Evolutionary conservation across 129 eudicot species (phyloP), one percentile per base, ranked within the genome.

Genomic region (Saposhnikovia divaricata): DNA sequence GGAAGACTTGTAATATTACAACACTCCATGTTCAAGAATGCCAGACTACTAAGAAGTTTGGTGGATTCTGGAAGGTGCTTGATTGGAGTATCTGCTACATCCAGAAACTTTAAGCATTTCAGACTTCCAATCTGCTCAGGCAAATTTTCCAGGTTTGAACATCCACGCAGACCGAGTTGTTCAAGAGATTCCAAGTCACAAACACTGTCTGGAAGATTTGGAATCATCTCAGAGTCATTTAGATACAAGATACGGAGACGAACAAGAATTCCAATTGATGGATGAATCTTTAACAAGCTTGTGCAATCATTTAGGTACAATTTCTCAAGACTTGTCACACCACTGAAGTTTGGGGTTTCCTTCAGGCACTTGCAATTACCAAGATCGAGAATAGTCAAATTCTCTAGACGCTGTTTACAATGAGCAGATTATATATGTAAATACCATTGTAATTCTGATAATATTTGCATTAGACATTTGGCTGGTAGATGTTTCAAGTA

Each of bases 1-100:
- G 84, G 87, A 77, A 84, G 72, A 43, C 44, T 55, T 59, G 14
- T 77, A 55, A 81, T 75, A 31, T 76, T 66, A 9, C 43, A 10
- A 61, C 68, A 51, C 28, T 12, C 21, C 25, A 80, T 21, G 47
- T 68, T 74, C 28, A 80, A 74, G 14, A 4, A 10, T 9, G 50
- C 65, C 11, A 71, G 74, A 21, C 69, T 77, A 78, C 39, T 47
- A 81, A 82, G 46, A 43, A 44, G 11, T 51, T 81, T 78, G 59
- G 53, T 78, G 44, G 81, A n/a, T n/a, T n/a, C n/a, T n/a, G n/a
- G n/a, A n/a, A n/a, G n/a, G 18, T 69, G 23, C 12, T 31, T 31
- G 8, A 69, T 69, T 28, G 25, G 23, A 9, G 39, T 69, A 69
- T 2, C 2, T 25, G 43, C 15, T 69, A 31, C 18, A 69, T 69